These are phyloP conservation scores for Narthecium ossifragum DNA, from an alignment of 106 monocot species.

Conservation along the genomic window DNA sequence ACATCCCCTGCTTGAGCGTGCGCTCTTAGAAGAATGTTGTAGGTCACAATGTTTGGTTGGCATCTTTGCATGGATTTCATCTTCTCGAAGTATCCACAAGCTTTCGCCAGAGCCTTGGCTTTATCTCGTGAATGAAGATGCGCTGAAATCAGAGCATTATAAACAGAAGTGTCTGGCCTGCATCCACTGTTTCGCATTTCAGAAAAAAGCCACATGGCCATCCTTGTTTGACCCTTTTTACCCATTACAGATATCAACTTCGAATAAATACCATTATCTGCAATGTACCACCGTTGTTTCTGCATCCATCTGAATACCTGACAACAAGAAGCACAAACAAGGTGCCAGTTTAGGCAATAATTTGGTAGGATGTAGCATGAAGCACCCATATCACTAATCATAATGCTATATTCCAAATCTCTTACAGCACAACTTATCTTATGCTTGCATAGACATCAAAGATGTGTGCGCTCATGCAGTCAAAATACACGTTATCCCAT, in stretches of 20 bases:
- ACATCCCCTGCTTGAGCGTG: constrained; percentile 74
- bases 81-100: constrained; percentile 75
- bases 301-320: constrained; percentile 99
- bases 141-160: constrained; percentile 80
- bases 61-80: constrained; percentile 92
- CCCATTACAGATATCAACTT: constrained; percentile 98
- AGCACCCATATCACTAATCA: neutral
- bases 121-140: constrained; percentile 85
- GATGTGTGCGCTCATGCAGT: neutral
- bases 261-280: constrained; percentile 95
- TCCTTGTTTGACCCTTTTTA: constrained; percentile 90
- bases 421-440: neutral
- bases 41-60: constrained; percentile 80
- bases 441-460: neutral
- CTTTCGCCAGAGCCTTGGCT: constrained; percentile 74
- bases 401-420: neutral
- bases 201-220: constrained; percentile 99
- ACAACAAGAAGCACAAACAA: neutral
- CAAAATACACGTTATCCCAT: neutral
- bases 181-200: constrained; percentile 95
- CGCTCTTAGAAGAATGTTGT: constrained; percentile 92
- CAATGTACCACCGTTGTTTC: constrained; percentile 91
- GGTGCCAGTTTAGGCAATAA: neutral
- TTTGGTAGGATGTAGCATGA: neutral
- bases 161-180: constrained; percentile 88